These are phyloP conservation scores for Teratosphaeria gauchensis DNA, from an alignment of 2,329 filamentous ascomycete species.

Conservation along the genomic window DNA sequence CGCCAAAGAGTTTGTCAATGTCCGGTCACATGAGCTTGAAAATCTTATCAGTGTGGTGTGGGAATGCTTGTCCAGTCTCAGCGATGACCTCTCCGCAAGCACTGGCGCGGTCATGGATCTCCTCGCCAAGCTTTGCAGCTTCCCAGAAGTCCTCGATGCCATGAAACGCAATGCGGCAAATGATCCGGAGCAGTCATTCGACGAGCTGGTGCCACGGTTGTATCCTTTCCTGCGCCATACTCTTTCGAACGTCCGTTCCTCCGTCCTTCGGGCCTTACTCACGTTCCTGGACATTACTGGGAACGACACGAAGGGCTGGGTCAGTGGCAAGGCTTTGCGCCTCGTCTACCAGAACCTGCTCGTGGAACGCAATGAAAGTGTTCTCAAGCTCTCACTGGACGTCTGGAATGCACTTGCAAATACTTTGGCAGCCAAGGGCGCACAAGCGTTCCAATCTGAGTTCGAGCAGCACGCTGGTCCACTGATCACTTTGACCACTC, in stretches of 20 bases:
- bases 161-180: slow-evolving; percentile 85
- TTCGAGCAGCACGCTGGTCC: slow-evolving; percentile 67
- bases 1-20: slow-evolving; percentile 83
- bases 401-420: slow-evolving; percentile 75
- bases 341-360: slow-evolving; percentile 92
- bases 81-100: slow-evolving; percentile 92
- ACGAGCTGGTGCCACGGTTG: slow-evolving; percentile 79
- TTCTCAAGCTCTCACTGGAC: slow-evolving; percentile 72
- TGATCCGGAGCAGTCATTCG: slow-evolving; percentile 82
- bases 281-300: slow-evolving; percentile 86
- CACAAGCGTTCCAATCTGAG: slow-evolving; percentile 58
- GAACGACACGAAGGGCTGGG: slow-evolving; percentile 74
- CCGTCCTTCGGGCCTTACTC: slow-evolving; percentile 81
- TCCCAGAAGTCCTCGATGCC: slow-evolving; percentile 80
- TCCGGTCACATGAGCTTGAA: slow-evolving; percentile 69
- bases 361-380: slow-evolving; percentile 79
- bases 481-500: slow-evolving; percentile 75
- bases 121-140: slow-evolving; percentile 87
- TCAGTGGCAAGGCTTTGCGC: slow-evolving; percentile 78
- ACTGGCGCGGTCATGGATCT: slow-evolving; percentile 98
- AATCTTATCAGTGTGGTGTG: slow-evolving; percentile 88
- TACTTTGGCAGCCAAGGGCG: slow-evolving; percentile 51
- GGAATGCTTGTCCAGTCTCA: slow-evolving; percentile 93
- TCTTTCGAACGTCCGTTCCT: slow-evolving; percentile 87
- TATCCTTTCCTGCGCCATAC: slow-evolving; percentile 96